Base-by-base conservation (phyloP, 768 basidiomycete species). In the Trametes meyenii region DNA sequence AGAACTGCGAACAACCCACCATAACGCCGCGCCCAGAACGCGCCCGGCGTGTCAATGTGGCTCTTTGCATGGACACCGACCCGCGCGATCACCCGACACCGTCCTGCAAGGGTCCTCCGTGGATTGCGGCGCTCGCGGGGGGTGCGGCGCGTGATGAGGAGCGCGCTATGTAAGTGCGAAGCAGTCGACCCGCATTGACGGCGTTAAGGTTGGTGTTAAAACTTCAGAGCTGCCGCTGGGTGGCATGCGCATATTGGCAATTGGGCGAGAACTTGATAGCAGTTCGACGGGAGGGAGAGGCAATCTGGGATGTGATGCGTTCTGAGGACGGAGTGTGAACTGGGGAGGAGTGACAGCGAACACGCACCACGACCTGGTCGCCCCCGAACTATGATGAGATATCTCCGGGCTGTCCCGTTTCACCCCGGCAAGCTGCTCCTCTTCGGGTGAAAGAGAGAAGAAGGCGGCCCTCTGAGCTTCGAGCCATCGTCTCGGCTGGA, bases 401-500 rank as follows among this genome's bases (percentile, higher is more conserved):
- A n/a, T 14, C 23, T 54, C 44, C 52, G 58, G 40, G 13, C 21
- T 57, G 44, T 24, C 48, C 36, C 50, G 39, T 11, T 65, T 55
- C 6, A 58, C 53, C 24, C 70, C 69, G 29, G 67, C 65, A 1
- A 84, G 67, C 62, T 71, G 73, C 65, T 79, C 76, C 70, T 90
- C 86, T 50, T 80, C 85, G 0, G 85, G 79, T 19, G 87, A 82
- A 6, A 88, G 77, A 5, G 83, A 79, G 60, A 87, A 81, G 71
- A 88, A 82, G 2, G 78, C 75, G 26, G 80, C 79, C 57, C 79
- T 80, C 58, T 80, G 77, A 53, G 73, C 68, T 12, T 73, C 75
- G 17, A 79, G 74, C 88, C 87, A 90, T 70, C 85, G 78, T 46
- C 88, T 79, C 35, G 81, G 72, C 86, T 89, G 59, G 58, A 58